Percentiles rank a stretch among this genome's conserved stretches.
phyloP scores from a whole-genome alignment of 257 asterid genomes.

The Paulownia fortunei region DNA sequence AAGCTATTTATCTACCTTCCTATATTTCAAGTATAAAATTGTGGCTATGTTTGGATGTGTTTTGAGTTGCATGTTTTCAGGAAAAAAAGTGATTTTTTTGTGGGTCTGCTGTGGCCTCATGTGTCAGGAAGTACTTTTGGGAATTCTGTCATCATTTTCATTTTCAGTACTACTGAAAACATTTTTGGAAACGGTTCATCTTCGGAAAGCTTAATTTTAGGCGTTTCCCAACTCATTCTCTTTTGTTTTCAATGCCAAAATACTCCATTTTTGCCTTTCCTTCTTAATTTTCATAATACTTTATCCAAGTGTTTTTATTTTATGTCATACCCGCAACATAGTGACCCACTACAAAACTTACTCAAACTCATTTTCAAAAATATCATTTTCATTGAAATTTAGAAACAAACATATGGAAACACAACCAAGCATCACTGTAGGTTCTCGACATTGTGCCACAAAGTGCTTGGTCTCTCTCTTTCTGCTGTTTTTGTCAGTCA shows the following conservation, averaged over 20 bases:
- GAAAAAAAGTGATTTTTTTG: neutral
- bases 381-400: slow-evolving; percentile 12
- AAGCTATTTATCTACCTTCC: slow-evolving; percentile 27
- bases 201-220: neutral
- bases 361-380: neutral
- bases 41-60: slow-evolving; percentile 10
- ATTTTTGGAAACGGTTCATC: neutral
- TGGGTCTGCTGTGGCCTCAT: slow-evolving; percentile 6
- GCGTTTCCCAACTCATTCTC: neutral
- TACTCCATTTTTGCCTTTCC: neutral
- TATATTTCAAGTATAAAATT: slow-evolving; percentile 16
- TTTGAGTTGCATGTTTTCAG: neutral
- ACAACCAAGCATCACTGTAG: slow-evolving; percentile 12
- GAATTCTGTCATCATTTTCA: neutral
- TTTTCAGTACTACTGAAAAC: slow-evolving; percentile 3
- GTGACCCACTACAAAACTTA: neutral
- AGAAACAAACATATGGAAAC: slow-evolving; percentile 14
- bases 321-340: neutral
- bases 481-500: neutral
- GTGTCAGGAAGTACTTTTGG: neutral
- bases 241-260: slow-evolving; percentile 8
- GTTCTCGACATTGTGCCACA: slow-evolving; percentile 24
- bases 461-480: slow-evolving; percentile 2
- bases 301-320: slow-evolving; percentile 2
- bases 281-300: slow-evolving; percentile 10